Conservation (phyloP, 1,139 yeast genomes). For the Candida neerlandica region DNA sequence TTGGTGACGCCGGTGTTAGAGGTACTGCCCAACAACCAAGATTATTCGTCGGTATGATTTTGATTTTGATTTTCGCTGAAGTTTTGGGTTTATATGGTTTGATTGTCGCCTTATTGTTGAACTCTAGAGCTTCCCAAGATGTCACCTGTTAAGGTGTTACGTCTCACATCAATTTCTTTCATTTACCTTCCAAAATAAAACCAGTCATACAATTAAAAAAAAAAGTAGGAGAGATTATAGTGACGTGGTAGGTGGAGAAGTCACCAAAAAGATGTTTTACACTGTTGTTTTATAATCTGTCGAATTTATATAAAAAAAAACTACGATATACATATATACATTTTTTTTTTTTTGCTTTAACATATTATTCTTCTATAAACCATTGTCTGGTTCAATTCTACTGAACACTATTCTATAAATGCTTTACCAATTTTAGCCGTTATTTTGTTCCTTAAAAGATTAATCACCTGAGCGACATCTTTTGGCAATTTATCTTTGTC, state of each 20-base stretch:
- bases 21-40: constrained; percentile 97
- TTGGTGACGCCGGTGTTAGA: constrained; percentile 98
- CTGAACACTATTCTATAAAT: constrained; percentile 24
- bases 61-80: constrained; percentile 96
- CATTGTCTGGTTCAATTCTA: not conserved
- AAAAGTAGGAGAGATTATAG: not conserved
- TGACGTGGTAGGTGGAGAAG: not conserved
- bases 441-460: constrained; percentile 34
- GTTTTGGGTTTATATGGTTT: constrained; percentile 96
- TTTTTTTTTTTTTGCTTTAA: not conserved
- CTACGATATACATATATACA: constrained; percentile 2
- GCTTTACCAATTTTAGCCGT: constrained; percentile 42
- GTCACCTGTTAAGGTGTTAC: constrained; percentile 61
- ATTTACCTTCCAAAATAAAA: not conserved
- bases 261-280: not conserved
- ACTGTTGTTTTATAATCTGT: not conserved
- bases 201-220: not conserved
- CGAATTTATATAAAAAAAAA: constrained; percentile 1
- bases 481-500: constrained; percentile 24
- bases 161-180: not conserved
- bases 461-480: constrained; percentile 22
- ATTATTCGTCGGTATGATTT: constrained; percentile 89
- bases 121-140: constrained; percentile 96
- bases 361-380: not conserved
- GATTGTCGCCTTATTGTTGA: constrained; percentile 94